Percentiles rank a stretch among this genome's conserved stretches.
phyloP scores from a whole-genome alignment of 2,329 filamentous ascomycete genomes.

The Periglandula ipomoeae region DNA sequence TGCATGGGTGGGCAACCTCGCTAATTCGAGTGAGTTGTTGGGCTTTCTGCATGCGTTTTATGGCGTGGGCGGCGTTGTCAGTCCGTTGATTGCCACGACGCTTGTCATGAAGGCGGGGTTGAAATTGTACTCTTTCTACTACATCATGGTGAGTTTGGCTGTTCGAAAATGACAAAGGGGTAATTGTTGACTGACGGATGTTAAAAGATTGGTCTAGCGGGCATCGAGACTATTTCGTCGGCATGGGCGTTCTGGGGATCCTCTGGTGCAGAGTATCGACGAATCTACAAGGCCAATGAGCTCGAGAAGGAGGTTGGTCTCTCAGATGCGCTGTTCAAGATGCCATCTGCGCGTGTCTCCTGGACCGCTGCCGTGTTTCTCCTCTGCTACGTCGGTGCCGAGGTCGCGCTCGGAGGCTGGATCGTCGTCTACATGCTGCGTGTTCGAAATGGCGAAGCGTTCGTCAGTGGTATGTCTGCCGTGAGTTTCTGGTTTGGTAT shows the following conservation, averaged over 20 bases:
- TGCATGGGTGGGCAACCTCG: conserved; percentile 52
- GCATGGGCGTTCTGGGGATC: conserved; percentile 49
- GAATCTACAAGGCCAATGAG: conserved; percentile 9
- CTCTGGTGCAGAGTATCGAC: conserved; percentile 12
- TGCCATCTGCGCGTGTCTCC: conserved; percentile 41
- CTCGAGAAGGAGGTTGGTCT: conserved; percentile 9
- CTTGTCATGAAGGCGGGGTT: conserved; percentile 55
- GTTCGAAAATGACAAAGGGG: background rate
- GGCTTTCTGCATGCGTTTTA: conserved; percentile 59
- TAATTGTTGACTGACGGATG: background rate
- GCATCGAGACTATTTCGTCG: conserved; percentile 41
- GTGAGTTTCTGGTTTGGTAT: conserved; percentile 74
- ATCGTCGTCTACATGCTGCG: conserved; percentile 72
- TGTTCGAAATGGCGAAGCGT: conserved; percentile 53
- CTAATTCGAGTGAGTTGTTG: conserved; percentile 57
- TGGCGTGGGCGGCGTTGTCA: conserved; percentile 56
- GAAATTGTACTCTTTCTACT: conserved; percentile 66
- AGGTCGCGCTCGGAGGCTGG: conserved; percentile 64
- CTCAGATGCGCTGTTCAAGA: conserved; percentile 28
- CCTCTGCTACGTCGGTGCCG: conserved; percentile 63
- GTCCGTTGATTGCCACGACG: conserved; percentile 61
- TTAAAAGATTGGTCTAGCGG: conserved; percentile 46
- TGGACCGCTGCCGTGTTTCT: conserved; percentile 68
- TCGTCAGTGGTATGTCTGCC: conserved; percentile 59
- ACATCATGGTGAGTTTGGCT: conserved; percentile 51